These are phyloP conservation scores for Rhizophagus clarus DNA, from an alignment of 192 early-diverging fungal species.

Conservation along the genomic window DNA sequence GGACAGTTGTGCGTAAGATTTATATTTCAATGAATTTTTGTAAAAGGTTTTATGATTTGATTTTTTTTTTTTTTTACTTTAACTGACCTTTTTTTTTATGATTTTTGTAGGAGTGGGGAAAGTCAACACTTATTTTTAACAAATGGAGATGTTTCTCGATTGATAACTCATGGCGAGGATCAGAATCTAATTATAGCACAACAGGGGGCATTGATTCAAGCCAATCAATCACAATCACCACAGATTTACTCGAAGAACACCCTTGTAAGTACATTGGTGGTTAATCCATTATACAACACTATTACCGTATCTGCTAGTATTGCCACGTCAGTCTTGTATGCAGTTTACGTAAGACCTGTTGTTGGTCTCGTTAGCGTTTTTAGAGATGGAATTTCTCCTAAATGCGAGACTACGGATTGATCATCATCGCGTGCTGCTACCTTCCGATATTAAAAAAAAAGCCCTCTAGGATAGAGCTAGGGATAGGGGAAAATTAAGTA, in stretches of 20 bases:
- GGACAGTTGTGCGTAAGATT: conserved; percentile 21
- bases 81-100: background rate
- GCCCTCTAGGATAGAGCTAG: too few species aligned
- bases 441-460: too few species aligned
- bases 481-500: too few species aligned
- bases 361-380: background rate
- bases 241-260: background rate
- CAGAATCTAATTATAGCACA: background rate
- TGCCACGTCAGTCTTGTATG: background rate
- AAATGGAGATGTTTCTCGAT: background rate
- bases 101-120: background rate
- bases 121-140: background rate
- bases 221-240: background rate
- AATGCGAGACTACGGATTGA: background rate
- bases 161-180: background rate
- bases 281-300: conserved; percentile 20
- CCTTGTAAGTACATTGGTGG: conserved; percentile 24
- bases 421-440: too few species aligned
- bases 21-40: background rate
- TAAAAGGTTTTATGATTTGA: background rate
- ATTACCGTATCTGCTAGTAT: conserved; percentile 6
- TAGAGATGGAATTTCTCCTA: background rate
- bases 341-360: conserved; percentile 21
- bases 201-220: too few species aligned
- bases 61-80: background rate